Conservation (phyloP, 495 filamentous ascomycete genomes). For the Penicillium psychrofluorescens region DNA sequence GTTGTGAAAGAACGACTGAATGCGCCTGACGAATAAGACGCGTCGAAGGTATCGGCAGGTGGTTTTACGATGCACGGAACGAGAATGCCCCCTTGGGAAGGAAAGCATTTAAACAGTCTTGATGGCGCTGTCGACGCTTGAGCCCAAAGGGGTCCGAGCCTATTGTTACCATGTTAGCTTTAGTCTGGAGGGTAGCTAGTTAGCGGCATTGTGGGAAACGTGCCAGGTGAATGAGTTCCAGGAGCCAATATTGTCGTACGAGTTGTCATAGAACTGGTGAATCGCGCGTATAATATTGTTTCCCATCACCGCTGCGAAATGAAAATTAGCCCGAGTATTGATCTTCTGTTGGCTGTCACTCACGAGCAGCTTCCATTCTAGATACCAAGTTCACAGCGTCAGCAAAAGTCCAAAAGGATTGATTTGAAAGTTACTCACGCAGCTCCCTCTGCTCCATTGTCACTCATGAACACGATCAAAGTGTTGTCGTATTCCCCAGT, state of each 20-base stretch:
- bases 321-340: no score
- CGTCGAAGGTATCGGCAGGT: constrained; percentile 1
- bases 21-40: constrained; percentile 1
- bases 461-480: constrained; percentile 45
- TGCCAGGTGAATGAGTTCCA: constrained; percentile 48
- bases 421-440: neutral
- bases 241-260: constrained; percentile 42
- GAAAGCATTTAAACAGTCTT: constrained; percentile 43
- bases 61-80: constrained; percentile 37
- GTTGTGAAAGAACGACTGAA: constrained; percentile 10
- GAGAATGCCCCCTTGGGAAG: constrained; percentile 44
- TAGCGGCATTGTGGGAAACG: constrained; percentile 1
- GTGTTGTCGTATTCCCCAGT: constrained; percentile 48
- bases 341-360: neutral
- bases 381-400: neutral
- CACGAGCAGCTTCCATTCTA: constrained; percentile 4
- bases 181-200: neutral
- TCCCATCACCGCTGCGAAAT: constrained; percentile 15
- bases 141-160: constrained; percentile 40
- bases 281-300: constrained; percentile 31
- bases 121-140: constrained; percentile 49
- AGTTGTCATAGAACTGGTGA: constrained; percentile 47
- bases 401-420: constrained; percentile 32
- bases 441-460: constrained; percentile 47
- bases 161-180: neutral